phyloP scores from a whole-genome alignment of 257 asterid species.

The Verbena officinalis region DNA sequence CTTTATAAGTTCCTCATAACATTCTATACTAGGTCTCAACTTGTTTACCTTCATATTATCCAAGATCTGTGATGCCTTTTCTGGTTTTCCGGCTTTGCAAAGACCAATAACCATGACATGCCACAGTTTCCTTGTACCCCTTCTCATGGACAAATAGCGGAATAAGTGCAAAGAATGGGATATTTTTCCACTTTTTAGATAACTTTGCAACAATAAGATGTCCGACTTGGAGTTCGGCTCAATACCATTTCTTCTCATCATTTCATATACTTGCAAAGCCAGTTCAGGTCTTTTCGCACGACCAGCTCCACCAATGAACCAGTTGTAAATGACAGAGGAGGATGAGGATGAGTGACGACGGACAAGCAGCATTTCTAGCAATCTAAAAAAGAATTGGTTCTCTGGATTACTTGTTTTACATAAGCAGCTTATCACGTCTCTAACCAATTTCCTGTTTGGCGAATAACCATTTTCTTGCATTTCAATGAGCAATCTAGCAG shows the following conservation, averaged over 20 bases:
- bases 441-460: conserved; percentile 43
- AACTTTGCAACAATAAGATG: conserved; percentile 57
- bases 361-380: conserved; percentile 64
- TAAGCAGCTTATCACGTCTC: conserved; percentile 57
- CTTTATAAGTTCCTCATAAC: conserved; percentile 82
- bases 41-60: conserved; percentile 45
- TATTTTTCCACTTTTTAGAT: conserved; percentile 43
- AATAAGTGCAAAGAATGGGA: conserved; percentile 54
- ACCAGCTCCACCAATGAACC: conserved; percentile 87
- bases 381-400: conserved; percentile 46
- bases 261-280: conserved; percentile 58
- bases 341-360: too few species aligned
- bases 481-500: conserved; percentile 71
- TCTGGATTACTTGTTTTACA: conserved; percentile 59
- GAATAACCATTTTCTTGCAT: conserved; percentile 79
- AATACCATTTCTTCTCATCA: conserved; percentile 52
- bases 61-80: conserved; percentile 50
- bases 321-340: conserved; percentile 34
- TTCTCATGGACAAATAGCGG: conserved; percentile 37
- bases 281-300: conserved; percentile 64
- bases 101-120: conserved; percentile 63
- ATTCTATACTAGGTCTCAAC: conserved; percentile 58
- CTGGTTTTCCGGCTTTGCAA: conserved; percentile 48
- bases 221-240: conserved; percentile 42
- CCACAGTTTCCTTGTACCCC: conserved; percentile 48